Conservation (phyloP, 2,329 filamentous ascomycete species). For the Sporothrix brasiliensis region DNA sequence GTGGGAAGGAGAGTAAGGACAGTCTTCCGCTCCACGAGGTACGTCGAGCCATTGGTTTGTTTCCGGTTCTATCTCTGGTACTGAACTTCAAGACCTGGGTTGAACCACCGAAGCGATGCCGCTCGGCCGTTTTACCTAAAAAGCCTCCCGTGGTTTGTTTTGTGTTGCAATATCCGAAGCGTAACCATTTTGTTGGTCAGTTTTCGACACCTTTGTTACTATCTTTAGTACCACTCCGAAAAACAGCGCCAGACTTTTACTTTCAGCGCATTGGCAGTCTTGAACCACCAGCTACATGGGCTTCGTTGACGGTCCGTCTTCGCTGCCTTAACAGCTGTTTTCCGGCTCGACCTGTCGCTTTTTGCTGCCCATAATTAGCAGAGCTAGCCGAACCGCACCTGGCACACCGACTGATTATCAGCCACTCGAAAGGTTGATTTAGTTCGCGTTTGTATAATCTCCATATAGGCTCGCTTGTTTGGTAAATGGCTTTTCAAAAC, state of each 20-base stretch:
- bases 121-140: background rate
- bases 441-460: background rate
- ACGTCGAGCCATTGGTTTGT: background rate
- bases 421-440: background rate
- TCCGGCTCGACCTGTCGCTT: background rate
- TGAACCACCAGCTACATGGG: too few relatives aligned
- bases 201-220: background rate
- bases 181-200: background rate
- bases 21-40: background rate
- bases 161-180: background rate
- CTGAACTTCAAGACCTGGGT: background rate
- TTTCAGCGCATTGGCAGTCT: background rate
- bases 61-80: background rate
- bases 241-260: background rate
- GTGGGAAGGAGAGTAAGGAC: background rate
- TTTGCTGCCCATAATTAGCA: background rate
- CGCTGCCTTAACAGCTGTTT: background rate
- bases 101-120: background rate
- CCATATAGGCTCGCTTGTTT: conserved; percentile 3
- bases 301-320: background rate
- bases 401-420: background rate
- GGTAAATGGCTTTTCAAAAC: background rate
- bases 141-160: background rate
- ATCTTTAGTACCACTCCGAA: background rate
- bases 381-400: conserved; percentile 1